A percentile compares a stretch with the other conserved stretches of the same genome.
Conservation (phyloP, 257 asterid species). For the Scutellaria barbata region DNA sequence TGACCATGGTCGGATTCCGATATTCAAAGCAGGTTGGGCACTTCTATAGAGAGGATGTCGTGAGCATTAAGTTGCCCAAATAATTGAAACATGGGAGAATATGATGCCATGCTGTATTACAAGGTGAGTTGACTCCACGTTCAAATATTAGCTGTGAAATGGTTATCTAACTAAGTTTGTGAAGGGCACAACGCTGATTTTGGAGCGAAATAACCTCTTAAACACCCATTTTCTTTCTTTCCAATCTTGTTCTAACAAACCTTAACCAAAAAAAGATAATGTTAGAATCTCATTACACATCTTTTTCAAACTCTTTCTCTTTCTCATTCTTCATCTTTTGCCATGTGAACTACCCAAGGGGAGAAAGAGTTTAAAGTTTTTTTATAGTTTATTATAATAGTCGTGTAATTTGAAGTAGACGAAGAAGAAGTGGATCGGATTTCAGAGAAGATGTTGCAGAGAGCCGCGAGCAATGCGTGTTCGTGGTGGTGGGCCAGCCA, state of each 20-base stretch:
- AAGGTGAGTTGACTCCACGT: constrained; percentile 30
- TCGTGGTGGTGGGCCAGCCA: constrained; percentile 81
- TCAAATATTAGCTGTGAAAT: constrained; percentile 5
- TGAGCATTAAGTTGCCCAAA: too few species aligned
- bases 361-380: constrained; percentile 30
- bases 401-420: background rate
- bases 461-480: constrained; percentile 66
- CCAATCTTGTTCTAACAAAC: constrained; percentile 11
- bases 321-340: constrained; percentile 32
- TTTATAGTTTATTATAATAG: background rate
- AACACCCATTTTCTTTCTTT: constrained; percentile 22
- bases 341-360: constrained; percentile 19
- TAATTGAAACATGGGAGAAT: background rate
- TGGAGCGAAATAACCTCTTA: constrained; percentile 59
- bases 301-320: constrained; percentile 36
- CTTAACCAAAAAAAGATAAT: background rate
- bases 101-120: background rate
- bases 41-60: too few species aligned
- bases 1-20: too few species aligned
- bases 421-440: background rate
- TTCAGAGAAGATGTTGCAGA: constrained; percentile 49
- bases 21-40: too few species aligned
- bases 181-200: constrained; percentile 47
- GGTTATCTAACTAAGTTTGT: constrained; percentile 16
- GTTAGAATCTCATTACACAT: background rate